These are phyloP conservation scores for Echium plantagineum DNA, from an alignment of 257 asterid genomes.

Conservation along the genomic window DNA sequence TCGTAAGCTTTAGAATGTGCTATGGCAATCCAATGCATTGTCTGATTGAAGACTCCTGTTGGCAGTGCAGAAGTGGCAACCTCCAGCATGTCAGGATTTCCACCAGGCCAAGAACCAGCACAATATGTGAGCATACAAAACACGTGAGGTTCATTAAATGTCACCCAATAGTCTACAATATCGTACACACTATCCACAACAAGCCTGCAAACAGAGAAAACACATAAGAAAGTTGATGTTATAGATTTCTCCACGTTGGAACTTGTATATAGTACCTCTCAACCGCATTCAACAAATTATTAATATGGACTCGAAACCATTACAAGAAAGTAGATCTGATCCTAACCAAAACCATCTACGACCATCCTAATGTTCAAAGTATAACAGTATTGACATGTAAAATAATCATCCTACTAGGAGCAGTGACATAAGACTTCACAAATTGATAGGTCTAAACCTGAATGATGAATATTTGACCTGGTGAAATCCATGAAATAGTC, in stretches of 20 bases:
- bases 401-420: neutral
- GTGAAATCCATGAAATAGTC: conserved; percentile 83
- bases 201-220: conserved; percentile 36
- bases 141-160: conserved; percentile 87
- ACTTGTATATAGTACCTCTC: neutral
- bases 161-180: conserved; percentile 90
- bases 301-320: too few relatives aligned
- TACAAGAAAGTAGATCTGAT: too few relatives aligned
- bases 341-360: neutral
- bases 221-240: neutral
- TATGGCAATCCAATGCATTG: conserved; percentile 77
- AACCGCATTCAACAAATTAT: neutral
- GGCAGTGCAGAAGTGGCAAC: conserved; percentile 89
- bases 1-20: conserved; percentile 86
- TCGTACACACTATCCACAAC: conserved; percentile 76
- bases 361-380: neutral
- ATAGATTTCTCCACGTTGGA: neutral
- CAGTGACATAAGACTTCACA: neutral
- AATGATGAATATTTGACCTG: conserved; percentile 33
- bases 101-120: conserved; percentile 99
- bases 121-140: conserved; percentile 90
- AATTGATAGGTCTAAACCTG: neutral
- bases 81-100: conserved; percentile 94
- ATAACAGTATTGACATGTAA: neutral
- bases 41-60: conserved; percentile 69